Base-by-base conservation (phyloP, 1,284 basidiomycete species). In the Heliocybe sulcata region DNA sequence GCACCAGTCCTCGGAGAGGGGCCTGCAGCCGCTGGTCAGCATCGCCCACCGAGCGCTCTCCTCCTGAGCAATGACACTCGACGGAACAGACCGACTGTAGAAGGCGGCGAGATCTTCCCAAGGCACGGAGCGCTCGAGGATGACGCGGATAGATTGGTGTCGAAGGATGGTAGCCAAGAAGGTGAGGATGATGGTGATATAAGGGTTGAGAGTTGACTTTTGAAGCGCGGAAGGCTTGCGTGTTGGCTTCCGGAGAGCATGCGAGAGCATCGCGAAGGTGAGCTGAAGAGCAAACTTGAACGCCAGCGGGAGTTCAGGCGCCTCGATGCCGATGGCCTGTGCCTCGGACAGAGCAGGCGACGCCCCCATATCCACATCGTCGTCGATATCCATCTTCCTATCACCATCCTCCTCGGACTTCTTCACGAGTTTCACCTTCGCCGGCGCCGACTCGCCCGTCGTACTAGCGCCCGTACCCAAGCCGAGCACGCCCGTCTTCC, bases 1-100 rank as follows among this genome's bases (percentile, higher is more conserved):
- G 62, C 91, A 92, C 93, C 94, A 98, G 67, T 99, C 97, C 68
- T 99, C 97, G 0, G 91, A 83, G 2, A 99, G 73, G 0, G 94
- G 90, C 12, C 80, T 73, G 54, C 79, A 84, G 8, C 80, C 77
- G 55, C 74, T 81, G 0, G 84, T 83, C 42, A 90, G 72, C 76
- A 88, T 80, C 10, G 72, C 63, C 76, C 65, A 60, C 57, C 64
- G 62, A 57, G 66, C 60, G 23, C 60, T 64, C 56, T 59, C 58
- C 58, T 67, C 67, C 47, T 63, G 61, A 26, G 62, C 55, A 51
- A 84, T 72, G 27, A 82, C 69, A 52, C 79, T 78, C 55, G 81
- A 74, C 1, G 85, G 85, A 9, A 89, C 75, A 6, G 75, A 79
- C 11, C 23, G 22, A 14, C 81, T 69, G 48, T 93, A 80, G 67